Evolutionary conservation across 2,329 filamentous ascomycete genomes (phyloP), one percentile per base, ranked within the genome.

Genomic region (Chrysosporium keratinophilum): DNA sequence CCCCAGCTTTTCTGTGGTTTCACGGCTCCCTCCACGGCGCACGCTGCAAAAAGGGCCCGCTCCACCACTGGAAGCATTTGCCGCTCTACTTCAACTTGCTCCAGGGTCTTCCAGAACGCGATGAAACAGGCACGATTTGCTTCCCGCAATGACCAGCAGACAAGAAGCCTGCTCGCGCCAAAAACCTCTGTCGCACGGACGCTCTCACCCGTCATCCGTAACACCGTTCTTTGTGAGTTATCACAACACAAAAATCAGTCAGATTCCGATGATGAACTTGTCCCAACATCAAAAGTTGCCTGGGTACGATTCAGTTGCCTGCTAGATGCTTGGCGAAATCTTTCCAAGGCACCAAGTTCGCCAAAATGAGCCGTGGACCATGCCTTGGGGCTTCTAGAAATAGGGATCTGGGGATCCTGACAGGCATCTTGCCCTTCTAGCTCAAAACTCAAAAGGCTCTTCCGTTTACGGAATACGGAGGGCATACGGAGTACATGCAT

Each of bases 31-130:
- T 35, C 37, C 15, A 23, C 28, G 43, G 37, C 5, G 49, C 48
- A 48, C 28, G 43, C 48, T 6, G 49, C 48, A 48, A 34, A 48
- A 39, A 39, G 9, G 33, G 5, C 17, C 28, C 20, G 44, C 45
- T 48, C 48, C 48, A 50, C 48, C n/a, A 39, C 42, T 50, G 48
- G 48, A 50, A 31, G 48, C 48, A 50, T 50, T 50, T 50, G 48
- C 48, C 48, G 48, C 48, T 35, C n/a, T 23, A 7, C 23, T 28
- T 28, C 23, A n/a, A 41, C 39, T 41, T 41, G 39, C 48, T 50
- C 33, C 39, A 51, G 28, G 41, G 15, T 44, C 17, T 51, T 42
- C 49, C 49, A 51, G 49, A 51, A 43, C 28, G 39, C 20, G 40
- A 43, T 50, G 49, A 31, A 49, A 43, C 49, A 23, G 49, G 49